A percentile compares a stretch with the other conserved stretches of the same genome.
phyloP scores from a whole-genome alignment of 78 protist species.

The Mastigamoeba balamuthi region DNA sequence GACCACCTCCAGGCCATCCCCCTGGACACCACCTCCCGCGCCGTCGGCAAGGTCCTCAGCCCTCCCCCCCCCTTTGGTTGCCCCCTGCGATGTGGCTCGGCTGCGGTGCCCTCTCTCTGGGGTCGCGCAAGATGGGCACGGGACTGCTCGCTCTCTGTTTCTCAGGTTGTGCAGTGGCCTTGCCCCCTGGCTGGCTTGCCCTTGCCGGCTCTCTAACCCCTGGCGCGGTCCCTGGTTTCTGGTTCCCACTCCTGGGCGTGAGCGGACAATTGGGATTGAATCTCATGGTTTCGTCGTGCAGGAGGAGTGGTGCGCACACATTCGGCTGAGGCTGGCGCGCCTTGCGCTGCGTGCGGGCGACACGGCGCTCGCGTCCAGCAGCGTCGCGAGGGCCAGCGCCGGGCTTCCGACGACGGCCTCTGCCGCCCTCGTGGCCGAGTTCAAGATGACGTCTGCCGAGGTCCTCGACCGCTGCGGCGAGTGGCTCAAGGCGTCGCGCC shows the following conservation, averaged over 20 bases:
- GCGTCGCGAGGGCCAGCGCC: constrained; percentile 61
- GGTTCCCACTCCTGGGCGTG: too few relatives aligned
- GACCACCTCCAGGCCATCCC: constrained; percentile 56
- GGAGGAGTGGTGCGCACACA: too few relatives aligned
- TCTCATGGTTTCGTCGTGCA: neutral
- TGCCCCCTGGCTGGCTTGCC: too few relatives aligned
- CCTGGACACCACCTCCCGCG: constrained; percentile 62
- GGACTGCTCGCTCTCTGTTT: too few relatives aligned
- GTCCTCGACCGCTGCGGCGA: constrained; percentile 48
- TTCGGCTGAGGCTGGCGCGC: too few relatives aligned
- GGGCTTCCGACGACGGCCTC: constrained; percentile 17
- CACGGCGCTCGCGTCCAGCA: constrained; percentile 58
- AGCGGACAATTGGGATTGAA: neutral
- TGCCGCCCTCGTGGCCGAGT: constrained; percentile 24
- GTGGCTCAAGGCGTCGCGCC: constrained; percentile 44
- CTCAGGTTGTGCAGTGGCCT: too few relatives aligned
- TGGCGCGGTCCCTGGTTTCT: too few relatives aligned
- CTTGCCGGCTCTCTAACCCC: too few relatives aligned
- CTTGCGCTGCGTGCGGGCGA: constrained; percentile 74
- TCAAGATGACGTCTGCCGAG: constrained; percentile 16
- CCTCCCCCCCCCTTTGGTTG: neutral
- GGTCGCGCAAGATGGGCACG: too few relatives aligned
- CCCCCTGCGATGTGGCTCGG: neutral
- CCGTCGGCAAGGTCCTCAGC: neutral
- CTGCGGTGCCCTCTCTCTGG: neutral